phyloP scores from a whole-genome alignment of 108 stramenopile genomes.

The Nitzschia inconspicua region DNA sequence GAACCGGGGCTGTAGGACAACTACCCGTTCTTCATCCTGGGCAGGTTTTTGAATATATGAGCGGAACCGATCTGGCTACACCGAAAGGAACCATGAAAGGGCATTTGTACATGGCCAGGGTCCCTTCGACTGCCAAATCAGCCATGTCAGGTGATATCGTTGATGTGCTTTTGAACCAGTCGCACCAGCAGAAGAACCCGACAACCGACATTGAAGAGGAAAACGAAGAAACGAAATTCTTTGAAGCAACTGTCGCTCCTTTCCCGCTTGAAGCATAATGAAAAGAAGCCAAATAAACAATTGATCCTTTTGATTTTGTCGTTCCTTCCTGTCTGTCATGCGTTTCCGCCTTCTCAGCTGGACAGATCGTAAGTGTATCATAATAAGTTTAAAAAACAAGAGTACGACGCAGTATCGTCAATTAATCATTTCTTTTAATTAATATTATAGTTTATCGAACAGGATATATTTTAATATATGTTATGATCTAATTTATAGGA shows the following conservation, averaged over 20 bases:
- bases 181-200: not conserved
- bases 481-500: too few relatives aligned
- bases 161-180: constrained; percentile 6
- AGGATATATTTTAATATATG: too few relatives aligned
- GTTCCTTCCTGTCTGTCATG: not conserved
- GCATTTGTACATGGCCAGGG: constrained; percentile 39
- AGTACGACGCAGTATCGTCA: not conserved
- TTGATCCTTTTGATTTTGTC: not conserved
- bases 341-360: too few relatives aligned
- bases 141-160: constrained; percentile 29
- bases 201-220: not conserved
- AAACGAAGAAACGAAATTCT: not conserved
- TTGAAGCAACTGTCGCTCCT: constrained; percentile 27
- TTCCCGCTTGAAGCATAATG: constrained; percentile 21
- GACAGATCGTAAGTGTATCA: too few relatives aligned
- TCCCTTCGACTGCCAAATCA: constrained; percentile 10
- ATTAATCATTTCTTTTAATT: not conserved
- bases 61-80: constrained; percentile 41
- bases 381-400: not conserved
- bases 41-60: constrained; percentile 53
- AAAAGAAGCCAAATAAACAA: not conserved
- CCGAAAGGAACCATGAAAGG: constrained; percentile 39
- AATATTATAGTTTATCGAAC: too few relatives aligned
- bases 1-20: constrained; percentile 56
- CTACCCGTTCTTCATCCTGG: constrained; percentile 56